Percentiles rank a stretch among this genome's conserved stretches.
phyloP scores from a whole-genome alignment of 2,329 filamentous ascomycete genomes.

The Diplodia seriata region DNA sequence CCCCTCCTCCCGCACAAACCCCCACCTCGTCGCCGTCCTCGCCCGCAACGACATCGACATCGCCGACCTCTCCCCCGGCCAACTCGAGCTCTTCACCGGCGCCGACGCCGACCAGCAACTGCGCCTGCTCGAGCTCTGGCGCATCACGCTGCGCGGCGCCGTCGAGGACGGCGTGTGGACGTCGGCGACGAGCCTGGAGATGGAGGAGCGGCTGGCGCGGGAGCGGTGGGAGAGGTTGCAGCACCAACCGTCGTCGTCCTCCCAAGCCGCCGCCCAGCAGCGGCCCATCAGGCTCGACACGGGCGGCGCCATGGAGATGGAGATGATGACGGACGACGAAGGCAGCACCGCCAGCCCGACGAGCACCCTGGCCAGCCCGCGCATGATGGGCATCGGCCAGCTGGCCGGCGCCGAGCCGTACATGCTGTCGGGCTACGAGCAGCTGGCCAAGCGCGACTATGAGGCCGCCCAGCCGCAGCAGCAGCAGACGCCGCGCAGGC shows the following conservation, averaged over 20 bases:
- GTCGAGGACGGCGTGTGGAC: slow-evolving; percentile 64
- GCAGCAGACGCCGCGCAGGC: slow-evolving; percentile 4
- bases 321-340: slow-evolving; percentile 31
- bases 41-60: slow-evolving; percentile 73
- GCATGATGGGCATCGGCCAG: slow-evolving; percentile 37
- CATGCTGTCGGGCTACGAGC: slow-evolving; percentile 81
- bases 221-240: slow-evolving; percentile 64
- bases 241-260: neutral
- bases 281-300: neutral
- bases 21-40: slow-evolving; percentile 60
- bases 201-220: slow-evolving; percentile 62
- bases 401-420: slow-evolving; percentile 72
- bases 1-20: slow-evolving; percentile 52
- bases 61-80: slow-evolving; percentile 71
- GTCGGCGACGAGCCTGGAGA: slow-evolving; percentile 61
- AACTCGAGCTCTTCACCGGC: slow-evolving; percentile 78
- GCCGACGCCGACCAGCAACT: slow-evolving; percentile 75
- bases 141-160: slow-evolving; percentile 67
- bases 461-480: slow-evolving; percentile 46
- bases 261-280: neutral
- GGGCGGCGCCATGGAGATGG: neutral
- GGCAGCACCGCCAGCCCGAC: slow-evolving; percentile 27
- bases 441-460: slow-evolving; percentile 69
- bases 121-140: slow-evolving; percentile 84
- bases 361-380: neutral